Evolutionary conservation across 1,139 yeast species (phyloP), one percentile per base, ranked within the genome.

Genomic region (Kodamaea ohmeri): DNA sequence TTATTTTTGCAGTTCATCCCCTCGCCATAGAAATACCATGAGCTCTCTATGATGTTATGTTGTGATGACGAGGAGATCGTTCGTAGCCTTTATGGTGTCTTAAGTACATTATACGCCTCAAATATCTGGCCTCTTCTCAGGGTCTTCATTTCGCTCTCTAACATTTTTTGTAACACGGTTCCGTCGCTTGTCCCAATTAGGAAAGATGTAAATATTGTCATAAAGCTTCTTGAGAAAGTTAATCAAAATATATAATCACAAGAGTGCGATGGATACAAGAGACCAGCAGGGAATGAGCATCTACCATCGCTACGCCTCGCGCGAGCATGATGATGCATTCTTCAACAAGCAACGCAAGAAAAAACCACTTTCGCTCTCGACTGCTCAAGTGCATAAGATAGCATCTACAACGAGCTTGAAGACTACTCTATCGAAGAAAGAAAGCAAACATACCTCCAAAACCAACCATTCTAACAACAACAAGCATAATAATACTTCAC

Each of bases 261-360:
- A 21, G 22, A 31, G n/a, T 11, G 21, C 15, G 21, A 26, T 32
- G 24, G 11, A 24, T 18, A 25, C 31, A 25, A 17, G 19, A 15
- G 12, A 17, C 15, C 12, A 11, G 21, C 20, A 30, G 28, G 28
- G 6, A 12, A 56, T 58, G 63, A 51, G 58, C 32, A 58, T 67
- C 22, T 68, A 68, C 49, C 61, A 58, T 34, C 53, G 70, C 18
- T 65, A 66, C 40, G 67, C 65, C 32, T 64, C 72, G 12, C 60
- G 67, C n/a, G 71, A 65, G 45, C 65, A 63, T 43, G 66, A 62
- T 40, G 47, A 50, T 18, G 56, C 50, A 18, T 56, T 42, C 37
- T 57, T 58, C 42, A 36, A 30, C 22, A 26, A 36, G 26, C 42
- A 25, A 5, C 28, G 9, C 6, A 20, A 20, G 22, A 20, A 9